phyloP scores from a whole-genome alignment of 129 eudicot species.

The Flaveria robusta region DNA sequence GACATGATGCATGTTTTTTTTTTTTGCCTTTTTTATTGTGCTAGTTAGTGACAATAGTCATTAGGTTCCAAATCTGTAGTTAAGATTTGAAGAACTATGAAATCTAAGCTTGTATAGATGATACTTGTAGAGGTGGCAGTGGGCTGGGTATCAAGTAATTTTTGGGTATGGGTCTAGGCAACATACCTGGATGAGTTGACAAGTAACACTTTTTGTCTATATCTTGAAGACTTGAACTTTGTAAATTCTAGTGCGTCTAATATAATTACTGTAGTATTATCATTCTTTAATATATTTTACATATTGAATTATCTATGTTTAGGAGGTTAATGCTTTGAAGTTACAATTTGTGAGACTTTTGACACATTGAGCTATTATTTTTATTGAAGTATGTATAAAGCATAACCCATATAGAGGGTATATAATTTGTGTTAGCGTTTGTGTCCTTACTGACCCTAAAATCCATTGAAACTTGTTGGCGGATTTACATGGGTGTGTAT shows the following conservation, averaged over 20 bases:
- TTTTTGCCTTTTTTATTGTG: conserved; percentile 14
- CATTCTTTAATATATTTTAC: not conserved
- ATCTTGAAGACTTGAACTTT: not conserved
- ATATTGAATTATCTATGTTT: not conserved
- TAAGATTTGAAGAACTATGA: conserved; percentile 3
- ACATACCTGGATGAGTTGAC: not conserved
- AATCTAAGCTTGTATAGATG: not conserved
- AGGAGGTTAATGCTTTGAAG: not conserved
- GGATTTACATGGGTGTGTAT: not conserved
- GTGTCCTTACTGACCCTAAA: not conserved
- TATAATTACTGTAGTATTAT: not conserved
- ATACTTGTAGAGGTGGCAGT: not conserved
- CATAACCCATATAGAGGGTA: not conserved
- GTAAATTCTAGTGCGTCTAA: not conserved
- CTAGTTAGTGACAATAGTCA: not conserved
- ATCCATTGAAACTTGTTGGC: not conserved
- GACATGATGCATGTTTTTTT: conserved; percentile 27
- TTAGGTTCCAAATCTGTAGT: conserved; percentile 20
- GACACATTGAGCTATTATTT: not conserved
- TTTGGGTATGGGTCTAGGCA: not conserved
- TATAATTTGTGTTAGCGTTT: not conserved
- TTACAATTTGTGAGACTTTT: not conserved
- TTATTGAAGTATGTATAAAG: not conserved
- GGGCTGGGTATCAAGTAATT: not conserved
- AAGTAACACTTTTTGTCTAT: not conserved